Percentiles rank a stretch among this genome's conserved stretches.
Evolutionary conservation across 1,284 basidiomycete species (phyloP).

Genomic region (Pyrrhoderma lamaoense): DNA sequence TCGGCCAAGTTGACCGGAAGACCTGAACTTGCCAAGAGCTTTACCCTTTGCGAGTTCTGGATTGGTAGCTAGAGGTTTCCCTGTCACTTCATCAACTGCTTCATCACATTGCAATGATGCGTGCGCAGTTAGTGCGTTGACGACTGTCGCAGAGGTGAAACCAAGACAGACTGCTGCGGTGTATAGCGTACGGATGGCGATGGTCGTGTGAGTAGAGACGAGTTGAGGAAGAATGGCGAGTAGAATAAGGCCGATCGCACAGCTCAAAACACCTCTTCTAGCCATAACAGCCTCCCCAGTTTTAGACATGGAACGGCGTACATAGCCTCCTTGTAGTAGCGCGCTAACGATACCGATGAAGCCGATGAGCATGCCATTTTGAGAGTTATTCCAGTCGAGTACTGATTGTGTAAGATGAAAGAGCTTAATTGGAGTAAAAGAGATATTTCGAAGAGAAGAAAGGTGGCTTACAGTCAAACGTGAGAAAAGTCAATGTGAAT

Average conservation of each 20-base stretch:
- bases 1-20: constrained; percentile 82
- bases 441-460: not conserved
- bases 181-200: constrained; percentile 60
- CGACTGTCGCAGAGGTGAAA: constrained; percentile 88
- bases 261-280: constrained; percentile 64
- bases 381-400: constrained; percentile 82
- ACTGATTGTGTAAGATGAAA: constrained; percentile 35
- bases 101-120: constrained; percentile 86
- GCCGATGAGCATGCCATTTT: constrained; percentile 82
- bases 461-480: constrained; percentile 71
- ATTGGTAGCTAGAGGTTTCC: constrained; percentile 46
- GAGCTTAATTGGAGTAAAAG: constrained; percentile 7
- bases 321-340: constrained; percentile 84
- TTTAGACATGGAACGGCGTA: constrained; percentile 65
- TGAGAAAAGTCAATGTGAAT: constrained; percentile 87
- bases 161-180: constrained; percentile 74
- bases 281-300: constrained; percentile 76
- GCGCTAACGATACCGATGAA: constrained; percentile 85
- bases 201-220: constrained; percentile 33
- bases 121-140: constrained; percentile 80
- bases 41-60: constrained; percentile 74
- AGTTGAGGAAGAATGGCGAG: constrained; percentile 63
- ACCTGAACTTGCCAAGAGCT: constrained; percentile 79
- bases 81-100: constrained; percentile 46
- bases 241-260: constrained; percentile 59